These are phyloP conservation scores for Leptographium radiaticola DNA, from an alignment of 2,329 filamentous ascomycete genomes.

Conservation along the genomic window DNA sequence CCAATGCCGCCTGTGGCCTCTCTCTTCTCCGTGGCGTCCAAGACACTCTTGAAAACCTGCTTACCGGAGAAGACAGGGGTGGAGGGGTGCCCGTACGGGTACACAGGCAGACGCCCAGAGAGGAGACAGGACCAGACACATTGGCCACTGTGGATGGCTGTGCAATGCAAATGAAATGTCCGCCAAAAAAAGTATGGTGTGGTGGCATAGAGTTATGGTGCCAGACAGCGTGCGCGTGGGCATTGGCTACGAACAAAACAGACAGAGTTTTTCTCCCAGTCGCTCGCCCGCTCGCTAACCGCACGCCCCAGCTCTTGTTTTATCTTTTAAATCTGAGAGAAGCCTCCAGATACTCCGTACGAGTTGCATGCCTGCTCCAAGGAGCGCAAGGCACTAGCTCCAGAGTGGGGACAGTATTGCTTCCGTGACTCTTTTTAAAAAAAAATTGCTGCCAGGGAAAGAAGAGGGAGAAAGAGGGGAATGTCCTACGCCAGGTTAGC, in stretches of 20 bases:
- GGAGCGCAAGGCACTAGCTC: slow-evolving; percentile 2
- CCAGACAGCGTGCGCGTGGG: background rate
- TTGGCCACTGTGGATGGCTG: background rate
- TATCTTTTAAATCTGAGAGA: background rate
- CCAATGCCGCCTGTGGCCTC: background rate
- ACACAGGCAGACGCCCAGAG: too few relatives aligned
- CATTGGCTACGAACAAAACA: background rate
- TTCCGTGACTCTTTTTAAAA: background rate
- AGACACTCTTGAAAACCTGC: background rate
- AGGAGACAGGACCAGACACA: background rate
- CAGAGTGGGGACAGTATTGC: background rate
- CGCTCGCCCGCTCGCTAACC: background rate
- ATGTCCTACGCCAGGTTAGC: background rate
- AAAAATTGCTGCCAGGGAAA: background rate
- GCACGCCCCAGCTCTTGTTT: background rate
- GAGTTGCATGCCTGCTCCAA: background rate
- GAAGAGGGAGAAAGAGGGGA: background rate
- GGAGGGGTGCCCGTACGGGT: background rate
- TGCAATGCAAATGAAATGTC: background rate
- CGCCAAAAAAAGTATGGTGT: background rate
- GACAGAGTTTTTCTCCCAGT: background rate
- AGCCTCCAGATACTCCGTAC: background rate
- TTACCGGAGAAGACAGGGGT: background rate
- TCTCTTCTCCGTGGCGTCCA: background rate
- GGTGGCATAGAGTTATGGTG: background rate